A percentile compares a stretch with the other conserved stretches of the same genome.
phyloP scores from a whole-genome alignment of 192 early-diverging fungal genomes.

The Backusella tuberculispora region DNA sequence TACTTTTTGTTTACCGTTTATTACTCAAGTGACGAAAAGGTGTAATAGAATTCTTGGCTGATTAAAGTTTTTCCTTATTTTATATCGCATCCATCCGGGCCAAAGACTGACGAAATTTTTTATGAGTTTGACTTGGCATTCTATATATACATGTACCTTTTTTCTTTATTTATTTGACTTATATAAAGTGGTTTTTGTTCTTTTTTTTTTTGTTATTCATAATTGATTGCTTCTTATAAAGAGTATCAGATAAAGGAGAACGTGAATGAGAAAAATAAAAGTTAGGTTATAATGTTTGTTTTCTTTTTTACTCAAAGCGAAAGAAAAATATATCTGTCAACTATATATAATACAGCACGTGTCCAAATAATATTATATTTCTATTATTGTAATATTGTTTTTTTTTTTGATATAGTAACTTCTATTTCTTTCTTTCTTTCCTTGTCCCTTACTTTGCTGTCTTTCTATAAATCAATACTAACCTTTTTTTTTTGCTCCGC shows the following conservation, averaged over 20 bases:
- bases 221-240: neutral
- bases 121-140: too few species aligned
- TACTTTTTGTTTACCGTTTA: neutral
- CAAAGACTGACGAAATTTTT: too few species aligned
- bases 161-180: too few species aligned
- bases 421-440: neutral
- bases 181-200: neutral
- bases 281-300: too few species aligned
- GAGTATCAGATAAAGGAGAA: neutral
- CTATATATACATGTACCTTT: too few species aligned
- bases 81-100: too few species aligned
- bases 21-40: neutral
- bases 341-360: neutral
- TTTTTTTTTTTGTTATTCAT: neutral
- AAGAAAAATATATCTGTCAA: neutral
- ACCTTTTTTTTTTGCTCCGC: neutral
- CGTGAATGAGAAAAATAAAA: neutral
- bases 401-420: neutral
- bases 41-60: constrained; percentile 4
- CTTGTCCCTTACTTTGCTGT: neutral
- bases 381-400: neutral
- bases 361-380: neutral
- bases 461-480: neutral
- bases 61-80: neutral
- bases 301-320: neutral